Conservation (phyloP, 306 rosid genomes). For the Acacia crassicarpa region DNA sequence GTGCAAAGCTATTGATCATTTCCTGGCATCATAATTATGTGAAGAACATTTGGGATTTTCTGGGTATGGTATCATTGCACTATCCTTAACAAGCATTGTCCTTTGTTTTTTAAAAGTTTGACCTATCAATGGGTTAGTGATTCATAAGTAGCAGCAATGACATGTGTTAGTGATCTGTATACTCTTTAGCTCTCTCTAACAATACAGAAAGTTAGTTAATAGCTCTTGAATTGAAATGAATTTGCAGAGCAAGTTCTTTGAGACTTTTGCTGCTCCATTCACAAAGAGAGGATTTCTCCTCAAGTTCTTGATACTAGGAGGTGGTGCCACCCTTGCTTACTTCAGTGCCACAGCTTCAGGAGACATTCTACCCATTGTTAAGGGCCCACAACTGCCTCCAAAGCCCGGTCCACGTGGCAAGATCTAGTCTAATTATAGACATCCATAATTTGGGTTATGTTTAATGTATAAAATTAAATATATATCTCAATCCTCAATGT, state of each 20-base stretch:
- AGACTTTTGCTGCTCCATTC: slow-evolving; percentile 86
- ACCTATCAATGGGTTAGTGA: not conserved
- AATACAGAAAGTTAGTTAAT: not conserved
- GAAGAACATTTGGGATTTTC: not conserved
- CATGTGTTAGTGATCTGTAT: not conserved
- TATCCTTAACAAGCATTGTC: not conserved
- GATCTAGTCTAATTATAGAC: slow-evolving; percentile 48
- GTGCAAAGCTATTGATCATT: not conserved
- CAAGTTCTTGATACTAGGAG: slow-evolving; percentile 79
- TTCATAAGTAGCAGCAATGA: not conserved
- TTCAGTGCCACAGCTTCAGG: slow-evolving; percentile 76
- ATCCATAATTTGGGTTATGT: slow-evolving; percentile 11
- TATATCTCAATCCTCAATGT: slow-evolving; percentile 38
- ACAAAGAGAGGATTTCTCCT: slow-evolving; percentile 80
- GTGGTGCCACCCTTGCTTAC: slow-evolving; percentile 84
- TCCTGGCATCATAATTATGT: not conserved
- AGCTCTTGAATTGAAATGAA: not conserved
- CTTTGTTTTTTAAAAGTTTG: not conserved
- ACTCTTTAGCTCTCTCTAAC: not conserved
- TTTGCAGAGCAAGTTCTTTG: slow-evolving; percentile 81
- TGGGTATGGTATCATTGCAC: not conserved
- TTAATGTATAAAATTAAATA: slow-evolving; percentile 35
- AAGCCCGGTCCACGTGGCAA: slow-evolving; percentile 88
- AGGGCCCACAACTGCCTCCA: slow-evolving; percentile 97
- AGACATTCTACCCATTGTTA: slow-evolving; percentile 87